Percentiles rank a stretch among this genome's conserved stretches.
Evolutionary conservation across 2,329 filamentous ascomycete genomes (phyloP).

Genomic region (Fusarium sp.): DNA sequence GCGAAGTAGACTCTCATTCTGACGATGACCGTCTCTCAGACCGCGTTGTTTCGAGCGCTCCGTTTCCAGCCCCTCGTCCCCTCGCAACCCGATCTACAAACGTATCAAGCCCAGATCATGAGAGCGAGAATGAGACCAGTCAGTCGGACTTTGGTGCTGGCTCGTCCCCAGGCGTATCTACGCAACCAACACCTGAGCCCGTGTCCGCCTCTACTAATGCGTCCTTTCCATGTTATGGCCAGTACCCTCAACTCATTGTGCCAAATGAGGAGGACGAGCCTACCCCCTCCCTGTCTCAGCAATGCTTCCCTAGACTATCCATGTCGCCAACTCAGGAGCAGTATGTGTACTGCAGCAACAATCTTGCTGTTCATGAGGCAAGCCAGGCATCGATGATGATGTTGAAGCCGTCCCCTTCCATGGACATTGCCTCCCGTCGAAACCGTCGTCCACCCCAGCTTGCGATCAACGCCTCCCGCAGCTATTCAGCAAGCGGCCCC

Average conservation of each 20-base stretch:
- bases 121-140: conserved; percentile 44
- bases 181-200: conserved; percentile 37
- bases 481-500: conserved; percentile 55
- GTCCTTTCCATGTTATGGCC: conserved; percentile 29
- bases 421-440: conserved; percentile 66
- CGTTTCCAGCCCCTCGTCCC: conserved; percentile 50
- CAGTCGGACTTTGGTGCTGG: conserved; percentile 43
- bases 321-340: conserved; percentile 36
- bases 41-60: conserved; percentile 56
- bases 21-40: conserved; percentile 49
- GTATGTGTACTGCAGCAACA: conserved; percentile 33
- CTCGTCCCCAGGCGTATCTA: conserved; percentile 39
- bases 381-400: conserved; percentile 39
- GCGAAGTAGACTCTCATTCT: conserved; percentile 43
- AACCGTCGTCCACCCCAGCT: conserved; percentile 59
- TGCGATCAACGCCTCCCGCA: conserved; percentile 58
- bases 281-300: conserved; percentile 39
- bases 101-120: conserved; percentile 39
- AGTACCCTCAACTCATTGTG: conserved; percentile 43
- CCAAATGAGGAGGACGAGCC: conserved; percentile 39
- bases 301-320: conserved; percentile 38
- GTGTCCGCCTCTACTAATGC: conserved; percentile 16
- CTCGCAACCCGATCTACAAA: conserved; percentile 18
- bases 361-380: conserved; percentile 28
- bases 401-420: conserved; percentile 61